Evolutionary conservation across 1,284 basidiomycete species (phyloP), one percentile per base, ranked within the genome.

Genomic region (Hemileia vastatrix): DNA sequence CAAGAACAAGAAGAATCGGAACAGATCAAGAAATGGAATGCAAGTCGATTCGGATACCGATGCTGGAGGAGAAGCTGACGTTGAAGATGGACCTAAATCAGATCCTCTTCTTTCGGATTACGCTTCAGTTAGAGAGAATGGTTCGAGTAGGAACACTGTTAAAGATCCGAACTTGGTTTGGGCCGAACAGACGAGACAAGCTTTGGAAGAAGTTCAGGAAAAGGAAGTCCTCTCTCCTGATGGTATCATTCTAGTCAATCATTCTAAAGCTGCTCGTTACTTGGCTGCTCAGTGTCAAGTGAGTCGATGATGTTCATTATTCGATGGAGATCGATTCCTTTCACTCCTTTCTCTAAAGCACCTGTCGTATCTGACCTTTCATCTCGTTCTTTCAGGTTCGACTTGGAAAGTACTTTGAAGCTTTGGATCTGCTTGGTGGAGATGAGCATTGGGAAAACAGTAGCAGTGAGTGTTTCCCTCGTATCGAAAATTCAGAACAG

Each of bases 251-350:
- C n/a, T n/a, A 72, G 76, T 15, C 80, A 76, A 85, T 90, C 81
- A 91, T 87, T 71, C 82, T 95, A n/a, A n/a, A 24, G 87, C 90
- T 3, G 96, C 92, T 75, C 81, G 92, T 54, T 94, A 93, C 77
- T 83, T 96, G 19, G 91, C 91, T 23, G 92, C 93, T 4, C 90
- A 96, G 71, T 95, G 92, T 75, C 84, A 92, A 77, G 88, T n/a
- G n/a, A n/a, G n/a, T 40, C 36, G 8, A 11, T 40, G 36, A 40
- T 9, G 36, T 40, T 9, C 36, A 40, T 11, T 11, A 11, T 40
- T 40, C 15, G 36, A 40, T 27, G 8, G 36, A 11, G 36, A 40
- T 9, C 36, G 8, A 15, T 11, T 40, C 36, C 36, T 9, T 40
- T 40, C 36, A 11, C 36, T 40, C 36, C 36, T 15, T 15, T 40